A percentile compares a stretch with the other conserved stretches of the same genome.
Evolutionary conservation across 495 filamentous ascomycete genomes (phyloP).

Genomic region (Neurospora discreta): DNA sequence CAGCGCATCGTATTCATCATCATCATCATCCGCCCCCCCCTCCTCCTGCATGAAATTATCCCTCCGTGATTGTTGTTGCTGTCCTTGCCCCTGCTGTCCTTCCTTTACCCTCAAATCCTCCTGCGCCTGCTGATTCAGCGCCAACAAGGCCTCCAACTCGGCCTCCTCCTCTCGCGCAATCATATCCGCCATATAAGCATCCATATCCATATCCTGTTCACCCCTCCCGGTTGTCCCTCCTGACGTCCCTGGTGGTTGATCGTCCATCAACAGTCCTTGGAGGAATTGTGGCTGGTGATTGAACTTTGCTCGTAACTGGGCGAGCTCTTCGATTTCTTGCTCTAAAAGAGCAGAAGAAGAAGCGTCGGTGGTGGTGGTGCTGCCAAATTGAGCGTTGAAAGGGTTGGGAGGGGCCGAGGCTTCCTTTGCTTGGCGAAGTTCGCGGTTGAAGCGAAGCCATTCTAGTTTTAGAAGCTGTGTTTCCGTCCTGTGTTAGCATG

Average conservation of each 20-base stretch:
- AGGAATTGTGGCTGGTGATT: constrained; percentile 28
- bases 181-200: constrained; percentile 33
- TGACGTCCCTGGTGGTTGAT: constrained; percentile 17
- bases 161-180: constrained; percentile 44
- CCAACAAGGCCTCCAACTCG: constrained; percentile 48
- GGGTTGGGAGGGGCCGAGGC: not conserved
- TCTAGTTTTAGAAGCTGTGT: constrained; percentile 37
- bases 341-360: not conserved
- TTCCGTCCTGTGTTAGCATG: constrained; percentile 6
- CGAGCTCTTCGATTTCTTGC: constrained; percentile 33
- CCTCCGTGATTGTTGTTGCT: not conserved
- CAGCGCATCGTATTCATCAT: constrained; percentile 41
- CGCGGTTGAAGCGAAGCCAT: constrained; percentile 29
- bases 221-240: not conserved
- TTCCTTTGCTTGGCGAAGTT: constrained; percentile 35
- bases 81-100: not conserved
- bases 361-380: too few relatives aligned
- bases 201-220: constrained; percentile 25
- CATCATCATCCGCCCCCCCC: too few relatives aligned
- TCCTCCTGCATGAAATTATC: constrained; percentile 38
- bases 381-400: not conserved
- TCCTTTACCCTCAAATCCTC: constrained; percentile 1
- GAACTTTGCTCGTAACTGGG: constrained; percentile 28
- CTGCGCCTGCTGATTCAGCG: constrained; percentile 18
- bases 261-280: constrained; percentile 26